A percentile compares a stretch with the other conserved stretches of the same genome.
Evolutionary conservation across 2,329 filamentous ascomycete genomes (phyloP).

Genomic region (Trichoderma sp.): DNA sequence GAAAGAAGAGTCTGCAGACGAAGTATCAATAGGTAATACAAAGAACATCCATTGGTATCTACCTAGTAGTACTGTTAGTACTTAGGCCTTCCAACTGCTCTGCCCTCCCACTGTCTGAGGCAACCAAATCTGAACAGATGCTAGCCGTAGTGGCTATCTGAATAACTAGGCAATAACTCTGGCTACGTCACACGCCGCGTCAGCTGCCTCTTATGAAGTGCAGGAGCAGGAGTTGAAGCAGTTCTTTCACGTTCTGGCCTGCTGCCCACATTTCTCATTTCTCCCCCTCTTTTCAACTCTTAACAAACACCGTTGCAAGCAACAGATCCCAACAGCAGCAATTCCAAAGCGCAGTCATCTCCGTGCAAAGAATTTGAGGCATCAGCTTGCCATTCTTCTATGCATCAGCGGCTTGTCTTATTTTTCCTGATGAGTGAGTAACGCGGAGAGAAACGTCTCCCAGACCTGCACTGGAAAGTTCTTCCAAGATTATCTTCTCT

Average conservation of each 20-base stretch:
- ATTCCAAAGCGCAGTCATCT: background rate
- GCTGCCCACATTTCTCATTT: background rate
- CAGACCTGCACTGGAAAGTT: background rate
- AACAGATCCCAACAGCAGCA: background rate
- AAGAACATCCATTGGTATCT: background rate
- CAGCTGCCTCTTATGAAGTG: background rate
- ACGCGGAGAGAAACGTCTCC: too few relatives aligned
- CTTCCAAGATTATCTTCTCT: background rate
- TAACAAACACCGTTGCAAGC: background rate
- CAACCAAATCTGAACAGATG: background rate
- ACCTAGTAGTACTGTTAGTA: background rate
- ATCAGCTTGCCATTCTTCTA: background rate
- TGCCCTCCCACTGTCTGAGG: background rate
- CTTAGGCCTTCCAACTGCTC: background rate
- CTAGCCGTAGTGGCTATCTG: background rate
- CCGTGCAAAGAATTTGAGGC: background rate
- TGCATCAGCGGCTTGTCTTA: background rate
- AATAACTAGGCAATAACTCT: background rate
- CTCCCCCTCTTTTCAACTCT: background rate
- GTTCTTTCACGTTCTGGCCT: background rate
- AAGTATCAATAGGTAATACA: background rate
- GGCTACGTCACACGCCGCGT: background rate
- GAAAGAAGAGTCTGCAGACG: background rate
- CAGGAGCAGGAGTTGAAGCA: background rate
- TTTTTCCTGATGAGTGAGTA: background rate